Evolutionary conservation across 2,329 filamentous ascomycete genomes (phyloP), one percentile per base, ranked within the genome.

Genomic region (Ophiognomonia clavigignenti-juglandacearum): DNA sequence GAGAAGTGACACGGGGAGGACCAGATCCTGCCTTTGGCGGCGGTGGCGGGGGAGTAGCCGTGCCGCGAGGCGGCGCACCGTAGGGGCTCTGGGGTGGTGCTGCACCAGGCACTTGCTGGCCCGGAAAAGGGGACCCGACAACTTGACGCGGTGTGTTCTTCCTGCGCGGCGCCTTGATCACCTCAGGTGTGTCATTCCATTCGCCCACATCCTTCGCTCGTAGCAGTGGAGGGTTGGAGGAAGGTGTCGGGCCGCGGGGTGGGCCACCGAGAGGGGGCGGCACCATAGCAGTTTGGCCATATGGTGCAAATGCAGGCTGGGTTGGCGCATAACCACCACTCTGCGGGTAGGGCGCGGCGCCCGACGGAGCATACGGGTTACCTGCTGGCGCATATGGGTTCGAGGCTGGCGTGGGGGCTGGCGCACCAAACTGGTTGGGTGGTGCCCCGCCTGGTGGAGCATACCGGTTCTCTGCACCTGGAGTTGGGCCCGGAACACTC

Each of bases 101-200:
- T 18, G 45, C 19, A 34, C 27, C 46, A 20, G 39, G 39, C 19
- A 35, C 24, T 50, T 76, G 75, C 60, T 87, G 82, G 56, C 79
- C 80, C 2, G 82, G 77, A 71, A 93, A 95, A 8, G 89, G 88
- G 16, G 86, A 81, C n/a, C 75, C 80, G 42, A 90, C 81, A 3
- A 85, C 73, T 43, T 82, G 78, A 46, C 75, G 82, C 3, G 91
- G 89, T 1, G 92, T 96, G 38, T 76, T 75, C 61, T 85, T 81
- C 55, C 91, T 82, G 19, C 84, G 77, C 13, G 80, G 77, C n/a
- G 85, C 76, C 70, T 92, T 88, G 38, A 80, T 76, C 38, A 97
- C 86, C 59, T 96, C 78, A 1, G 93, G 93, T 43, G 95, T 85
- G 65, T 98, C 93, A 57, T 98, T 98, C 93, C 93, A 98, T 57